Evolutionary conservation across 108 stramenopile genomes (phyloP).

Genomic region (Bacterosira constricta): DNA sequence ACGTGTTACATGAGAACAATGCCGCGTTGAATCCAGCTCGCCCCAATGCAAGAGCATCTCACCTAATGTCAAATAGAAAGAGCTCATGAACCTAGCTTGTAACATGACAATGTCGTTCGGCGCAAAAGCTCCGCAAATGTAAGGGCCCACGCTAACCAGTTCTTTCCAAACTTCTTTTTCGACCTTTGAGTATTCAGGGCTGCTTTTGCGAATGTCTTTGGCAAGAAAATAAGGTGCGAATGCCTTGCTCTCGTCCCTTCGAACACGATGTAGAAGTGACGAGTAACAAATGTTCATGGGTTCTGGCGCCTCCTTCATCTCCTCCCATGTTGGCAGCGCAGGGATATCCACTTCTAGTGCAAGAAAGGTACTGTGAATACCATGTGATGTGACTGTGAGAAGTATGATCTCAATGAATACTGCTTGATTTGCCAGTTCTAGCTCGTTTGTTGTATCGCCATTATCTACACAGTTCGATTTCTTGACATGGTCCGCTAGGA

Average conservation of each 20-base stretch:
- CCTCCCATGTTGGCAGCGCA: slow-evolving; percentile 11
- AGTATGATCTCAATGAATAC: slow-evolving; percentile 17
- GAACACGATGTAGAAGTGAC: not conserved
- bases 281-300: slow-evolving; percentile 4
- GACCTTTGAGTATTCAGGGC: slow-evolving; percentile 11
- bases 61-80: not conserved
- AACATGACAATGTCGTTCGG: too few species aligned
- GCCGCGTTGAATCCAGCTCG: not conserved
- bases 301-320: slow-evolving; percentile 2
- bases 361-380: slow-evolving; percentile 11
- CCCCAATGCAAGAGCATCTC: slow-evolving; percentile 7
- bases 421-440: slow-evolving; percentile 5
- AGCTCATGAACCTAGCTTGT: not conserved
- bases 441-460: not conserved
- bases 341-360: slow-evolving; percentile 3
- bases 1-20: slow-evolving; percentile 3
- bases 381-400: slow-evolving; percentile 5
- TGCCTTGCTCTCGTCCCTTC: slow-evolving; percentile 5
- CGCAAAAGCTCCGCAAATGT: too few species aligned
- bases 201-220: not conserved
- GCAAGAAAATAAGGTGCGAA: slow-evolving; percentile 4
- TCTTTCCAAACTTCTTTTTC: slow-evolving; percentile 7
- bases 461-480: not conserved
- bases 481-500: not conserved
- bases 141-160: too few species aligned